Percentiles rank a stretch among this genome's conserved stretches.
Conservation (phyloP, 225 moss, liverwort and hornwort species). For the Climacium dendroides region DNA sequence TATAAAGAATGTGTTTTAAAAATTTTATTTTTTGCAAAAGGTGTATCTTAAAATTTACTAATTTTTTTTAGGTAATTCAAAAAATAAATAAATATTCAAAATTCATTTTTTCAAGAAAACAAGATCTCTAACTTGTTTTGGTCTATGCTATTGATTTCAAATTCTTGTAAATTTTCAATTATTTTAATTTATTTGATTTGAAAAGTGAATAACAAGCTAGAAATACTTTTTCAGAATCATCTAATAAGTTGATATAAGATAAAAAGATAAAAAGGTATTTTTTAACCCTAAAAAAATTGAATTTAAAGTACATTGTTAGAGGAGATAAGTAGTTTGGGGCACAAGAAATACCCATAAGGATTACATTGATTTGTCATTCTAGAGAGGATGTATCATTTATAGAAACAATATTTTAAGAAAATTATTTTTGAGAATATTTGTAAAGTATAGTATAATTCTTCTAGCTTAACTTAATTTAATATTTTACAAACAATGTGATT, state of each 20-base stretch:
- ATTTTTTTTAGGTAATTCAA: rapidly evolving
- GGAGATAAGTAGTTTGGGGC: neutral
- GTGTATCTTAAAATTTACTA: neutral
- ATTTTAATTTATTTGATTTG: neutral
- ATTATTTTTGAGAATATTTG: neutral
- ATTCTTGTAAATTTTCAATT: neutral
- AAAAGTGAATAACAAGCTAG: neutral
- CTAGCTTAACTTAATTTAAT: rapidly evolving
- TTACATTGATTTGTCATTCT: neutral
- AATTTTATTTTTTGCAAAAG: neutral
- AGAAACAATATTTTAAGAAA: neutral
- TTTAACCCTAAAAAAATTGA: neutral
- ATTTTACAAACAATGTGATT: neutral
- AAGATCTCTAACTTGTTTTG: neutral
- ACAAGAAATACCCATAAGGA: neutral
- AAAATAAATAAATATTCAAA: neutral
- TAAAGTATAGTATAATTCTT: rapidly evolving
- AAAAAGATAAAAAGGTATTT: neutral
- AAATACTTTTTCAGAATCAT: neutral
- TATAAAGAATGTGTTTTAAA: neutral
- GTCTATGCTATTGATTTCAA: rapidly evolving
- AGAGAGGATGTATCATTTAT: rapidly evolving
- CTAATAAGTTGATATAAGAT: neutral
- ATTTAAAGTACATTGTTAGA: neutral
- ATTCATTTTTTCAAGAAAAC: neutral